Conservation (phyloP, 208 protist genomes). For the Wallacemonas sp. region DNA sequence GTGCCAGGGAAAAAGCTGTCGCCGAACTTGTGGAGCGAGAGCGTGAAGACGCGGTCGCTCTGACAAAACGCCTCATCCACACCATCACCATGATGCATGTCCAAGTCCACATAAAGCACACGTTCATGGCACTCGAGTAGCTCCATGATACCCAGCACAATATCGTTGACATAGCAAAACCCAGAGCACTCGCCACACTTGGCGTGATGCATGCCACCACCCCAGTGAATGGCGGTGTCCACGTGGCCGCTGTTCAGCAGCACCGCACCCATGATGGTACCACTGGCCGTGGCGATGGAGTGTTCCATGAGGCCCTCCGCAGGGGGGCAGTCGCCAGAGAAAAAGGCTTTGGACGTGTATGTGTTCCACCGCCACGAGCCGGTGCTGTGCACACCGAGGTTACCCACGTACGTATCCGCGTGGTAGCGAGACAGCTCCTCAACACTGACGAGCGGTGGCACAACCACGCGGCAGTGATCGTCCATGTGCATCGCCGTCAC, state of each 20-base stretch:
- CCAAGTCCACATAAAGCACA: conserved; percentile 99
- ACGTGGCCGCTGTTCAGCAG: conserved; percentile 79
- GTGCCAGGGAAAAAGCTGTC: conserved; percentile 99
- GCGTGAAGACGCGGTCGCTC: conserved; percentile 99
- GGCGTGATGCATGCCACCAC: conserved; percentile 98
- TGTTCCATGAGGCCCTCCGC: conserved; percentile 89
- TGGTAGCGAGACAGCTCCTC: conserved; percentile 71
- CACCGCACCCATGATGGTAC: conserved; percentile 83
- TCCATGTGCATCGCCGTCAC: conserved; percentile 59
- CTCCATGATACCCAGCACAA: conserved; percentile 99
- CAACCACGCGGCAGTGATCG: conserved; percentile 59
- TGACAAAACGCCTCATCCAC: conserved; percentile 99
- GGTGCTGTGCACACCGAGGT: conserved; percentile 83
- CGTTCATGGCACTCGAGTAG: conserved; percentile 97
- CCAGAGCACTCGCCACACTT: conserved; percentile 97
- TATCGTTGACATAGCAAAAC: conserved; percentile 99
- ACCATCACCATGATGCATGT: conserved; percentile 99
- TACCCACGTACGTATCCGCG: conserved; percentile 75
- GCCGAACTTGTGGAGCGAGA: conserved; percentile 99
- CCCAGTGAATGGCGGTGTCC: conserved; percentile 98
- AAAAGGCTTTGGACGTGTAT: conserved; percentile 75
- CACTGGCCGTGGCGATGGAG: conserved; percentile 80
- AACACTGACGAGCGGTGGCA: conserved; percentile 73
- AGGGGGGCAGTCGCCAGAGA: conserved; percentile 88
- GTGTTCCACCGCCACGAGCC: conserved; percentile 85